phyloP scores from a whole-genome alignment of 805 yeast genomes.

The Lipomyces yamadae region DNA sequence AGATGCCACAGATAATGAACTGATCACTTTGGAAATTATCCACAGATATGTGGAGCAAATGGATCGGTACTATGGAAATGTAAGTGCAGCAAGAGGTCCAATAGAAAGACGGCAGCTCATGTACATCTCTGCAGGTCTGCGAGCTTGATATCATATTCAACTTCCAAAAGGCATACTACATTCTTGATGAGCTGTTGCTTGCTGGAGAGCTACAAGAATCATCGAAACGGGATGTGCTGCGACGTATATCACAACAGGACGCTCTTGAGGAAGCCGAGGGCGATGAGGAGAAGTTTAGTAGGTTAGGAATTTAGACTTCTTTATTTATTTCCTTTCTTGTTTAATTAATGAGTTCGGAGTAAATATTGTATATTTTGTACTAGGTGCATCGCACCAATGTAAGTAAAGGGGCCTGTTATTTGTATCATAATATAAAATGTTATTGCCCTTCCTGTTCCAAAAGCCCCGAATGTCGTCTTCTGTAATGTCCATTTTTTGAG shows the following conservation, averaged over 20 bases:
- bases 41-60: conserved; percentile 95
- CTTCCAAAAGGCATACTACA: conserved; percentile 90
- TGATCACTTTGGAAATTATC: conserved; percentile 79
- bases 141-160: conserved; percentile 96
- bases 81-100: conserved; percentile 41
- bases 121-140: conserved; percentile 49
- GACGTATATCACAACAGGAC: conserved; percentile 81
- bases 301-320: conserved; percentile 31
- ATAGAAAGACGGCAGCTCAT: neutral
- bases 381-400: neutral
- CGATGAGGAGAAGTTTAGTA: conserved; percentile 48
- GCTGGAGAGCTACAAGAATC: conserved; percentile 90
- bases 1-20: conserved; percentile 82
- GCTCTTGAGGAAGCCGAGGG: conserved; percentile 81
- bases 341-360: neutral
- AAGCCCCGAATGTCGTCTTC: neutral
- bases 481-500: neutral
- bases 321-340: neutral
- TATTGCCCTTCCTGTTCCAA: neutral
- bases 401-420: neutral
- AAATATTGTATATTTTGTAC: conserved; percentile 9
- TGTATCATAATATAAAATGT: neutral
- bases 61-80: conserved; percentile 95
- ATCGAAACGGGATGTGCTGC: conserved; percentile 76
- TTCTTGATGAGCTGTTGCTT: conserved; percentile 83